Conservation (phyloP, 345 rosid species). For the Sisymbrium irio region DNA sequence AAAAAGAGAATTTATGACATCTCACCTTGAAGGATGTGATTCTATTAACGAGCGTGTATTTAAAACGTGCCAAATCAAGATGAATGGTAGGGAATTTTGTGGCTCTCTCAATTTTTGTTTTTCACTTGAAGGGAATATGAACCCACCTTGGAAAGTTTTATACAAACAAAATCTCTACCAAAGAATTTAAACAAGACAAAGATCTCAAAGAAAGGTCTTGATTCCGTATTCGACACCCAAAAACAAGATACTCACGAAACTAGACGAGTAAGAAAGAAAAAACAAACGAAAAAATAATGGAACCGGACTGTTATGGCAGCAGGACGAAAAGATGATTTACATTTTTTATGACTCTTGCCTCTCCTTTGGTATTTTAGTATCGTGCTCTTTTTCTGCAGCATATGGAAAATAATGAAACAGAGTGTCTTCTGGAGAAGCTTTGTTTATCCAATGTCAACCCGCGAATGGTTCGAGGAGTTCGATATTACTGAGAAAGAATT, state of each 20-base stretch:
- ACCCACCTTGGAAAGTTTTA: constrained; percentile 5
- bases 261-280: not conserved
- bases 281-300: not conserved
- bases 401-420: constrained; percentile 15
- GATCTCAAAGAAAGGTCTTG: constrained; percentile 11
- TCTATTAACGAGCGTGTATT: not conserved
- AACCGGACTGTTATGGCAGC: not conserved
- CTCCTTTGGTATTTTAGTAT: constrained; percentile 21
- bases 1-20: not conserved
- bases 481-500: constrained; percentile 51
- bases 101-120: not conserved
- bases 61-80: not conserved
- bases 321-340: constrained; percentile 30
- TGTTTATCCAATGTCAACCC: constrained; percentile 14
- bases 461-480: constrained; percentile 1
- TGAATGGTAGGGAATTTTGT: not conserved
- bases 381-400: constrained; percentile 25
- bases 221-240: not conserved
- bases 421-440: constrained; percentile 32
- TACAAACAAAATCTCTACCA: constrained; percentile 26
- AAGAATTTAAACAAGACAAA: constrained; percentile 17
- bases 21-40: not conserved
- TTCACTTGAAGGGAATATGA: not conserved
- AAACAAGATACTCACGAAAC: constrained; percentile 6
- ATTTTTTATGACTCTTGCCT: constrained; percentile 16